These are phyloP conservation scores for Geotrichum citri-aurantii DNA, from an alignment of 1,139 yeast species.

Conservation along the genomic window DNA sequence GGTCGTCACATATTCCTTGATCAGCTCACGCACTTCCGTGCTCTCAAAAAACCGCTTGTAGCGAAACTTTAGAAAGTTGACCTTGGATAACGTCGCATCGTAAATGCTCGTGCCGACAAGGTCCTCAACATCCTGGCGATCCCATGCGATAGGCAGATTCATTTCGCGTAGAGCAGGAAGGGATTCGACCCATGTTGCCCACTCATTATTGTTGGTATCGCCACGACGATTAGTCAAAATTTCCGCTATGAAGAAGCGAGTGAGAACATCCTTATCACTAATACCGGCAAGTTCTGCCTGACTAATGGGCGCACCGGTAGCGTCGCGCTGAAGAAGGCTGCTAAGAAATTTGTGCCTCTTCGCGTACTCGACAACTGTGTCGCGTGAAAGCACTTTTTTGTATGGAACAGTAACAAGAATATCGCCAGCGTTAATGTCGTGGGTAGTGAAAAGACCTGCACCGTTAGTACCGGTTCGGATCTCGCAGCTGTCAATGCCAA, in stretches of 20 bases:
- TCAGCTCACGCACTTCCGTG: constrained; percentile 19
- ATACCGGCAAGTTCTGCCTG: not conserved
- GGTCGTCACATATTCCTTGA: constrained; percentile 22
- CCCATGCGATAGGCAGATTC: constrained; percentile 33
- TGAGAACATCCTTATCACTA: constrained; percentile 14
- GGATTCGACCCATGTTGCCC: constrained; percentile 25
- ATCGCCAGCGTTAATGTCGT: constrained; percentile 1
- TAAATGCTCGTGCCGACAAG: constrained; percentile 30
- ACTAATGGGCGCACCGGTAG: constrained; percentile 1
- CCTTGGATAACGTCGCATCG: constrained; percentile 31
- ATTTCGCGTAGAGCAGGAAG: constrained; percentile 29
- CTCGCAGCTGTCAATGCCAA: constrained; percentile 4
- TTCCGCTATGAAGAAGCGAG: constrained; percentile 14
- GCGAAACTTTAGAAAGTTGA: constrained; percentile 25
- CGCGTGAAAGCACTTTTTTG: constrained; percentile 8
- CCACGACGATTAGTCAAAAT: constrained; percentile 12
- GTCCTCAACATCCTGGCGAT: constrained; percentile 26
- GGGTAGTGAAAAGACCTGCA: constrained; percentile 13
- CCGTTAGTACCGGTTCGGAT: constrained; percentile 7
- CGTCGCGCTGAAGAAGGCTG: constrained; percentile 5
- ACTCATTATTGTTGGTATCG: constrained; percentile 7
- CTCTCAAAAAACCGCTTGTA: constrained; percentile 25
- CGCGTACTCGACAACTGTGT: constrained; percentile 3
- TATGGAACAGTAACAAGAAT: constrained; percentile 15
- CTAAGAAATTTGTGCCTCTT: constrained; percentile 1